Base-by-base conservation (phyloP, 2,329 filamentous ascomycete species). In the Elsinoe batatas region DNA sequence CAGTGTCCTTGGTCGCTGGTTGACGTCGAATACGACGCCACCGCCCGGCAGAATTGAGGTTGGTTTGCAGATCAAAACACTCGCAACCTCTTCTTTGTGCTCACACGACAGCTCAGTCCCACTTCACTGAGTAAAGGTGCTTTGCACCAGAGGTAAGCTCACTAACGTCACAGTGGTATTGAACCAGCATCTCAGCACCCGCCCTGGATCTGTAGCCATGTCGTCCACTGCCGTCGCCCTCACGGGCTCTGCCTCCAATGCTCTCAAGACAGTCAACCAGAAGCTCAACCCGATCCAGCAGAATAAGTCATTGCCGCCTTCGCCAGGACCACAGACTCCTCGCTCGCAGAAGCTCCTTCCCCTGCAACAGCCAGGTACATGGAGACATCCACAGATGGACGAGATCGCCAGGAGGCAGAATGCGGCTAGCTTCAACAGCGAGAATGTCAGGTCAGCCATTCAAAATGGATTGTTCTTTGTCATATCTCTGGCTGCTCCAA, bases 301-400 rank as follows among this genome's bases (percentile, higher is more conserved):
- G 13, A 40, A 44, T 3, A 44, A 42, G 32, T 3, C 38, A n/a
- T 30, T 37, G 8, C 37, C 53, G 11, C 38, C 20, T 20, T 20
- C 42, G 7, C 38, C 38, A 4, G 32, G 13, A 5, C 53, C 53
- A 6, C 32, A 42, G 13, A 55, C 53, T 10, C 53, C 53, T 20
- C 13, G 40, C 7, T 37, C 53, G 6, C 53, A 47, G n/a, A 47
- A 30, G 13, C 38, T 26, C 8, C 26, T 15, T 11, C 37, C 35
- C 30, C 18, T 54, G 15, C 53, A 50, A 42, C 56, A 59, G 8
- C 68, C 73, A 3, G 91, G 91, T 56, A 88, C 84, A 67, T 98
- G 93, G 91, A 82, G 84, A 65, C 93, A 98, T 69, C 93, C 93
- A 33, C 83, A 85, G 60, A 79, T 96, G 61, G 80, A 89, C 64